Evolutionary conservation across 2,329 filamentous ascomycete species (phyloP).

Genomic region (Colletotrichum higginsianum): DNA sequence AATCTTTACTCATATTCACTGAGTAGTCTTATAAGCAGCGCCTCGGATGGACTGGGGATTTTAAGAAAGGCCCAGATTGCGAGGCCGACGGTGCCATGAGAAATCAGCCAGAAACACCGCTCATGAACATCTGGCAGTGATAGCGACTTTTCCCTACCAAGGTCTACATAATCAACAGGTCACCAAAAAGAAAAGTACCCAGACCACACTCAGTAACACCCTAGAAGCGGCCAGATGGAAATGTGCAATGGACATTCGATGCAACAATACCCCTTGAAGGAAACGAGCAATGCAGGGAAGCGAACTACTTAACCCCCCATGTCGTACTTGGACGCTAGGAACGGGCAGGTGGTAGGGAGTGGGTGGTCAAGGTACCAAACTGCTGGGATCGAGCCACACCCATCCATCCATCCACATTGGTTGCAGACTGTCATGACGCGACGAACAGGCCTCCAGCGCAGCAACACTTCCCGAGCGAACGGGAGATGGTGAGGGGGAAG

Average conservation of each 20-base stretch:
- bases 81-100: not conserved
- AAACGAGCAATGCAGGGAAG: not conserved
- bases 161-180: not conserved
- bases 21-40: too few relatives aligned
- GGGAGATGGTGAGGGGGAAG: conserved; percentile 28
- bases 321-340: not conserved
- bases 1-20: too few relatives aligned
- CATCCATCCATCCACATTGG: not conserved
- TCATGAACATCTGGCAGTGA: too few relatives aligned
- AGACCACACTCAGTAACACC: not conserved
- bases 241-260: not conserved
- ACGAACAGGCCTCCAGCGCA: not conserved
- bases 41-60: too few relatives aligned
- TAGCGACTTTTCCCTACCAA: too few relatives aligned
- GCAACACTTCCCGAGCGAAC: conserved; percentile 28
- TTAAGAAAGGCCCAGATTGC: too few relatives aligned
- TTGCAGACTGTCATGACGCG: conserved; percentile 14
- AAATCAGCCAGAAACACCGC: not conserved
- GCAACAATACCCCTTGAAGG: not conserved
- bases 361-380: not conserved
- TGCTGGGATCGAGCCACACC: conserved; percentile 6
- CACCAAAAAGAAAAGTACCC: not conserved
- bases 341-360: not conserved
- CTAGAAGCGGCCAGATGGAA: too few relatives aligned
- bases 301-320: not conserved